Evolutionary conservation across 176 grass and related monocot genomes (phyloP), one percentile per base, ranked within the genome.

Genomic region (Olyra latifolia): DNA sequence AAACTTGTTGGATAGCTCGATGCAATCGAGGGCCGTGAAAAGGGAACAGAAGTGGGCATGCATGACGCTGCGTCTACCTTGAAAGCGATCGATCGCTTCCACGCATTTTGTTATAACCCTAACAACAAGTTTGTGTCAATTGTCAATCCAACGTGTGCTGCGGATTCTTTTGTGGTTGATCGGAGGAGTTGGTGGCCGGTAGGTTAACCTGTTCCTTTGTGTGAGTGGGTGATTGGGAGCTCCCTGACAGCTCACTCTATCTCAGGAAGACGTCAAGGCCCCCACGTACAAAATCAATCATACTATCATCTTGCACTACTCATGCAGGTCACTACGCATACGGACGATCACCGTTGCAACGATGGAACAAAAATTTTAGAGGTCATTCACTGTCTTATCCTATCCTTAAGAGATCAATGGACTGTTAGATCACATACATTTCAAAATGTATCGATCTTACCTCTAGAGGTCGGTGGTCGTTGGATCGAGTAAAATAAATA

Each of bases 171-270:
- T 1, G 29, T n/a, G 19, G 32, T 35, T 1, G 44, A 13, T 13
- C 8, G 58, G 6, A 0, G 17, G 25, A 15, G 60, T 78, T 65
- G 75, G 75, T 65, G 75, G 1, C 10, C 60, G 47, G 62, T 66
- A 28, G 76, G 76, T 66, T 50, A 79, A 50, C 76, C 76, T 40
- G 28, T 48, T 40, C 23, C 54, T 60, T 40, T 27, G 46, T 25
- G 62, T 13, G 60, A 11, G 76, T 27, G 4, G 44, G n/a, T 25
- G 61, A 53, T 66, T 64, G 76, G 68, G 24, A 17, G 7, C 10
- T 28, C 13, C 11, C 49, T 20, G 54, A 40, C 49, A 54, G 20
- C 30, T 16, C 30, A 8, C 71, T 15, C 19, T 38, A 38, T 56
- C 71, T 19, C 6, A 6, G 28, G 6, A 59, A 14, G 23, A 59